A percentile compares a stretch with the other conserved stretches of the same genome.
Evolutionary conservation across 2,329 filamentous ascomycete species (phyloP).

Genomic region (Trichoderma atroviride): DNA sequence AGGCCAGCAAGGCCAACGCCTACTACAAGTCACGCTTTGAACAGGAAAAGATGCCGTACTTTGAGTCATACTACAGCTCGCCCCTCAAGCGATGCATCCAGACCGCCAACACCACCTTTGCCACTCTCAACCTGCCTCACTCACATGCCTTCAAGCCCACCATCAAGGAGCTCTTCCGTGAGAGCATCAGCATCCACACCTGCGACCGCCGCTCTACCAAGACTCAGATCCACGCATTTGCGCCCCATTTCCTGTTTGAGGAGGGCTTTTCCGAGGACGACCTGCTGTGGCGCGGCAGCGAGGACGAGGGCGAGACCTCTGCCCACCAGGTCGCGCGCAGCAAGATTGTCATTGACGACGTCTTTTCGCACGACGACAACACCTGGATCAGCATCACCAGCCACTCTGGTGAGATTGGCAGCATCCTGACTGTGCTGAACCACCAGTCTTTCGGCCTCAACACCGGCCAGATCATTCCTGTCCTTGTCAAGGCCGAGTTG

Average conservation of each 20-base stretch:
- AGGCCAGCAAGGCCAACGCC: slow-evolving; percentile 59
- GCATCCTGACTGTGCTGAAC: slow-evolving; percentile 57
- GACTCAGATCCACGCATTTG: slow-evolving; percentile 54
- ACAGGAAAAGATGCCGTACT: slow-evolving; percentile 58
- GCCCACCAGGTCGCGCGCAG: slow-evolving; percentile 54
- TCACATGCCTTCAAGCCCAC: slow-evolving; percentile 57
- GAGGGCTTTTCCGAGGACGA: slow-evolving; percentile 61
- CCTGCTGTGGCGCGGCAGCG: slow-evolving; percentile 47
- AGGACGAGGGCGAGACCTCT: slow-evolving; percentile 48
- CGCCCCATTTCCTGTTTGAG: slow-evolving; percentile 61
- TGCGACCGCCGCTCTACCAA: slow-evolving; percentile 65
- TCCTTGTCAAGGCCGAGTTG: slow-evolving; percentile 63
- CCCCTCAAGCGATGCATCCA: slow-evolving; percentile 65
- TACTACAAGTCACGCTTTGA: slow-evolving; percentile 62
- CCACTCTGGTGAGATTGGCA: slow-evolving; percentile 60
- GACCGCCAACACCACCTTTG: slow-evolving; percentile 66
- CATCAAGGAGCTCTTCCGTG: slow-evolving; percentile 67
- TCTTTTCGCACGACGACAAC: slow-evolving; percentile 55
- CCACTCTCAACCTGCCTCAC: slow-evolving; percentile 53
- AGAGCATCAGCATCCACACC: slow-evolving; percentile 68
- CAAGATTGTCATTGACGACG: slow-evolving; percentile 56
- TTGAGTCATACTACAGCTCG: slow-evolving; percentile 66
- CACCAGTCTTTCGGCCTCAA: slow-evolving; percentile 63
- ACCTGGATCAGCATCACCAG: slow-evolving; percentile 63
- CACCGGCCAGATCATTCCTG: slow-evolving; percentile 70